Conservation (phyloP, 2,329 filamentous ascomycete species). For the Alternaria sp. region DNA sequence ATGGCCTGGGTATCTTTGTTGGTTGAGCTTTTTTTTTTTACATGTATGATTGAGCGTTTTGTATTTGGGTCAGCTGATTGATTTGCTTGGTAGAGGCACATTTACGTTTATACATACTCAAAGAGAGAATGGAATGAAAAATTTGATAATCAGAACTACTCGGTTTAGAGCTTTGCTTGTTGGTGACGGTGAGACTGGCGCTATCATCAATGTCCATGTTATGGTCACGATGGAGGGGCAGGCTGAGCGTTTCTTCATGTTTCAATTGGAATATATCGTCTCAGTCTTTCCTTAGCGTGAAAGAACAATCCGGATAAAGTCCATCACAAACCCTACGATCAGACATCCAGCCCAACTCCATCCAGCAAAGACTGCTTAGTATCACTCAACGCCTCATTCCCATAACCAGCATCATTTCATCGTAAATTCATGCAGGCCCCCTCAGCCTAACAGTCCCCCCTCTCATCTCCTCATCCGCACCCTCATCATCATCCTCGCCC, state of each 20-base stretch:
- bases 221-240: not conserved
- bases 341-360: not conserved
- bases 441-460: conserved; percentile 14
- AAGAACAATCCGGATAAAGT: not conserved
- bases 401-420: not conserved
- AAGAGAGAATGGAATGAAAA: not conserved
- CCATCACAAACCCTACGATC: not conserved
- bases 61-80: not conserved
- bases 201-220: not conserved
- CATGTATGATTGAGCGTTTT: not conserved
- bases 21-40: not conserved
- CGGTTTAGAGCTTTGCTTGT: not conserved
- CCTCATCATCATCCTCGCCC: conserved; percentile 1
- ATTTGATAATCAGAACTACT: not conserved
- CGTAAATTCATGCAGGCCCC: not conserved
- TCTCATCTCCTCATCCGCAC: conserved; percentile 4
- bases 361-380: not conserved
- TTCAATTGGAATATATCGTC: not conserved
- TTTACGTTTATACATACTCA: not conserved
- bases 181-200: not conserved
- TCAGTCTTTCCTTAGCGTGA: not conserved
- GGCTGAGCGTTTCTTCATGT: not conserved
- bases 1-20: not conserved
- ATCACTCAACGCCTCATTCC: not conserved
- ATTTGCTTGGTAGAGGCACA: not conserved